phyloP scores from a whole-genome alignment of 768 basidiomycete species.

The Leccinum uliginosum region DNA sequence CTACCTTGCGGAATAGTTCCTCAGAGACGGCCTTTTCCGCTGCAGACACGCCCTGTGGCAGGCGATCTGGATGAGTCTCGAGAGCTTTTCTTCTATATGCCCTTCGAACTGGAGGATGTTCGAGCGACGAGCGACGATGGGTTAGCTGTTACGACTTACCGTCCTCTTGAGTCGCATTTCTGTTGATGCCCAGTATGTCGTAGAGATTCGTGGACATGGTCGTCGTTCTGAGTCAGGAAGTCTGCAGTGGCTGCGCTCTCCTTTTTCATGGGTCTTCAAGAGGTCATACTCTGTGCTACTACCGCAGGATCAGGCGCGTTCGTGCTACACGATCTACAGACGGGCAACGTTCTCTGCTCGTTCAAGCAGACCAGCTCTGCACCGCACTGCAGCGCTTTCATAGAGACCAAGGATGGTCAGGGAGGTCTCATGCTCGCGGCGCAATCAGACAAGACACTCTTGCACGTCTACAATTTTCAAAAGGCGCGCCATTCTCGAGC shows the following conservation, averaged over 20 bases:
- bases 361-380: constrained; percentile 82
- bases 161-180: constrained; percentile 57
- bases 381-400: constrained; percentile 60
- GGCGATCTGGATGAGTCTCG: constrained; percentile 72
- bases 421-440: constrained; percentile 84
- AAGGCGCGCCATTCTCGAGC: constrained; percentile 52
- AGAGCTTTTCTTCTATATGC: constrained; percentile 75
- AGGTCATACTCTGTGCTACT: constrained; percentile 62
- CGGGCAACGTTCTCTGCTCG: constrained; percentile 68
- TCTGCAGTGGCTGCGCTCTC: constrained; percentile 15
- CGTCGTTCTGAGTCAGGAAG: neutral
- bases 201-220: constrained; percentile 60
- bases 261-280: constrained; percentile 52
- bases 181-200: constrained; percentile 51
- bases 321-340: constrained; percentile 77
- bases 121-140: constrained; percentile 3
- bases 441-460: constrained; percentile 82
- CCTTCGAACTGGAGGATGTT: constrained; percentile 51
- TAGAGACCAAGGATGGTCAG: constrained; percentile 63
- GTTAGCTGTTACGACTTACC: constrained; percentile 39
- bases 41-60: constrained; percentile 49
- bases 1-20: constrained; percentile 49
- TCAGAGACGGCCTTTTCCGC: constrained; percentile 58
- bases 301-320: constrained; percentile 58
- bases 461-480: constrained; percentile 92